Evolutionary conservation across 495 filamentous ascomycete species (phyloP), one percentile per base, ranked within the genome.

Genomic region (Hypoxylon trugodes): DNA sequence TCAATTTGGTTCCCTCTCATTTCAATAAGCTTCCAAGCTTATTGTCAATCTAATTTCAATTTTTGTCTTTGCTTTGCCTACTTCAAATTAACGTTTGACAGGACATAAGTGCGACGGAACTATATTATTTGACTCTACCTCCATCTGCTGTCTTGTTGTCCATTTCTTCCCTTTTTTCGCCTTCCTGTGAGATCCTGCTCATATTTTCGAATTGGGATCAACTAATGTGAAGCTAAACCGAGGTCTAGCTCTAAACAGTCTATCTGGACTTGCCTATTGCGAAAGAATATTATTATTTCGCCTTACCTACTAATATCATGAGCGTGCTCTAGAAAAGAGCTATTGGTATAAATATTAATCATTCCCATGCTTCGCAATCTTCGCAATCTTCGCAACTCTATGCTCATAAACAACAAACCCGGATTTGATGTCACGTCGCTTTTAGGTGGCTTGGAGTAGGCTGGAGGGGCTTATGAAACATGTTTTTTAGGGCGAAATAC

Each of bases 401-500:
- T n/a, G 30, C 41, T 22, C 19, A n/a, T 33, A 35, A 9, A 33
- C 13, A 63, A 21, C 24, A 52, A 38, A 22, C 15, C 59, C 26
- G 45, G 50, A 42, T 16, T 26, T 24, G 22, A 63, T 51, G 46
- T 28, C 15, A 50, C 43, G 26, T 59, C 35, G 42, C 45, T 25
- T 7, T 9, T 57, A 24, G 22, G 38, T 57, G 43, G 13, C 43
- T 32, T 47, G n/a, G n/a, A 5, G n/a, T n/a, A n/a, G n/a, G n/a
- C n/a, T n/a, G n/a, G n/a, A 35, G 60, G 60, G 46, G 18, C 24
- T 3, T 18, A 13, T 46, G 45, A 63, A 63, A 51, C 45, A 21
- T n/a, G n/a, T n/a, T n/a, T n/a, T n/a, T n/a, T n/a, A n/a, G n/a
- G n/a, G n/a, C n/a, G n/a, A n/a, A n/a, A n/a, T n/a, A n/a, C n/a